A percentile compares a stretch with the other conserved stretches of the same genome.
These are phyloP conservation scores for Cicer judaicum DNA, from an alignment of 306 rosid species.

Conservation along the genomic window DNA sequence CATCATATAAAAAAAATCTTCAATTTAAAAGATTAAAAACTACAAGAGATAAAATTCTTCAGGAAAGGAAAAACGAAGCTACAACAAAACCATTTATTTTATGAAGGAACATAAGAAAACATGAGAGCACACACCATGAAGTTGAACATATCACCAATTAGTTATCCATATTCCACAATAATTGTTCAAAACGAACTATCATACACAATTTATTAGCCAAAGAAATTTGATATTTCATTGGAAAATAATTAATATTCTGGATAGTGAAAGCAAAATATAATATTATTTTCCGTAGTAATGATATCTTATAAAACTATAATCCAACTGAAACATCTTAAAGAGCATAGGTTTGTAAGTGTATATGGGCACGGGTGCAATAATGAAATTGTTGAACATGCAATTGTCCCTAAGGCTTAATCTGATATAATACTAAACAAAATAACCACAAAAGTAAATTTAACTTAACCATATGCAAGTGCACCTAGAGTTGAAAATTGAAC, in stretches of 20 bases:
- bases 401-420: background rate
- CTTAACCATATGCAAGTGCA: conserved; percentile 25
- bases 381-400: background rate
- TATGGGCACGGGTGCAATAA: too few relatives aligned
- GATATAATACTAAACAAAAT: background rate
- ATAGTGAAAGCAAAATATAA: conserved; percentile 22
- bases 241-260: background rate
- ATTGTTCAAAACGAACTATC: conserved; percentile 97
- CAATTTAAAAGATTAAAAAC: background rate
- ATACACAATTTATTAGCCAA: background rate
- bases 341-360: background rate
- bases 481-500: conserved; percentile 5
- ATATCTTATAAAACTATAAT: background rate
- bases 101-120: conserved; percentile 29
- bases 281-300: background rate
- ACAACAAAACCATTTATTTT: conserved; percentile 8
- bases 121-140: conserved; percentile 1
- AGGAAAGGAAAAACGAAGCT: conserved; percentile 27
- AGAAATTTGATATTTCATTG: conserved; percentile 49
- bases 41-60: conserved; percentile 8
- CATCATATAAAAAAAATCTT: conserved; percentile 44
- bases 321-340: background rate
- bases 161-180: conserved; percentile 36
- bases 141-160: conserved; percentile 7
- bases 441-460: conserved; percentile 2